phyloP scores from a whole-genome alignment of 345 rosid genomes.

The Eucalyptus viminalis region DNA sequence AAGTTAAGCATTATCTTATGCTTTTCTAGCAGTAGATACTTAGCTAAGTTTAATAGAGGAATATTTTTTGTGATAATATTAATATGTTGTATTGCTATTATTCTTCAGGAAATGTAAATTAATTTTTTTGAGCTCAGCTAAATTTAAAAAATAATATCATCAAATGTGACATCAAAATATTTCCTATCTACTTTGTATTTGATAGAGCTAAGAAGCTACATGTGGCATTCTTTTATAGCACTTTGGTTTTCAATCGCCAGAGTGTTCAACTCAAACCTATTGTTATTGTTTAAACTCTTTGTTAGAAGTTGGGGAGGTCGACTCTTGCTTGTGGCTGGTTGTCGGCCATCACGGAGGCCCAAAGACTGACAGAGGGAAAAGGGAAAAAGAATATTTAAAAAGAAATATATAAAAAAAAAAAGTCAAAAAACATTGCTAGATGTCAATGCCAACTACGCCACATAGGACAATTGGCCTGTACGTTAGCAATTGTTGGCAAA shows the following conservation, averaged over 20 bases:
- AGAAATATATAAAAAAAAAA: background rate
- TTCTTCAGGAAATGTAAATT: background rate
- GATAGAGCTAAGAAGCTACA: background rate
- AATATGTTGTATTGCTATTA: background rate
- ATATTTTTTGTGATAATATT: background rate
- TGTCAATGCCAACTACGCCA: background rate
- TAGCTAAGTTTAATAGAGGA: background rate
- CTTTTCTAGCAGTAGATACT: background rate
- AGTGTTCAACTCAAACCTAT: background rate
- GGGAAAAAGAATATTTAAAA: background rate
- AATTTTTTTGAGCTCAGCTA: background rate
- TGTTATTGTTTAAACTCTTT: background rate
- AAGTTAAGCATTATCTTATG: background rate
- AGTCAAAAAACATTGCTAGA: background rate
- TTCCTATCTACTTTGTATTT: background rate
- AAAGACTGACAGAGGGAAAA: background rate
- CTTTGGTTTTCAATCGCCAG: background rate
- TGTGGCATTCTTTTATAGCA: background rate
- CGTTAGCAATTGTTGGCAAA: background rate
- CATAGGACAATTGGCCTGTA: background rate
- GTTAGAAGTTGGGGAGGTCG: background rate
- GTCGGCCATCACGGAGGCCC: background rate
- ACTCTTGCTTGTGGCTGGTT: background rate
- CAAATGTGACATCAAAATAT: background rate
- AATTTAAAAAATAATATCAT: background rate